A percentile compares a stretch with the other conserved stretches of the same genome.
Evolutionary conservation across 495 filamentous ascomycete species (phyloP).

Genomic region (Talaromyces borbonicus): DNA sequence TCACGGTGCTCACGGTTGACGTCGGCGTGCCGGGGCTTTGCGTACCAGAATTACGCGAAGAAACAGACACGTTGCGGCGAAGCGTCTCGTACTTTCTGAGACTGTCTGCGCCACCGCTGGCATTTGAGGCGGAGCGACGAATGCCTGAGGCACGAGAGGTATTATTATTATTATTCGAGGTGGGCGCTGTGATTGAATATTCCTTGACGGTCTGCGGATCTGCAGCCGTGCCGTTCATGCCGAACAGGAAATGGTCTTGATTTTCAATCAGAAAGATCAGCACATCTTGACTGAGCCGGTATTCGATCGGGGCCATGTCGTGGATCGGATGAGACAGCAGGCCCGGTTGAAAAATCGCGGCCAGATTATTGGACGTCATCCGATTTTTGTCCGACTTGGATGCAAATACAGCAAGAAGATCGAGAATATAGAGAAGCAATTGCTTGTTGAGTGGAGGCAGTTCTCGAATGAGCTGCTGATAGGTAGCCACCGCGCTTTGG

Average conservation of each 20-base stretch:
- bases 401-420: slow-evolving; percentile 95
- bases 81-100: slow-evolving; percentile 63
- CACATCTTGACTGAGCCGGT: slow-evolving; percentile 91
- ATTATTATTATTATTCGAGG: slow-evolving; percentile 39
- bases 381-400: slow-evolving; percentile 95
- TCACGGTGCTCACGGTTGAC: slow-evolving; percentile 54
- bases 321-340: slow-evolving; percentile 89
- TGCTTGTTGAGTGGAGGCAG: slow-evolving; percentile 91
- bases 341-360: slow-evolving; percentile 97
- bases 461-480: slow-evolving; percentile 85
- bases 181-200: slow-evolving; percentile 57
- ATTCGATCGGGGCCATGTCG: slow-evolving; percentile 90
- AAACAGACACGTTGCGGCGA: slow-evolving; percentile 75
- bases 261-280: slow-evolving; percentile 98
- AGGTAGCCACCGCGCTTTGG: slow-evolving; percentile 64
- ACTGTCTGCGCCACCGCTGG: slow-evolving; percentile 78
- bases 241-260: slow-evolving; percentile 82
- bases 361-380: slow-evolving; percentile 89
- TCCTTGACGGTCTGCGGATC: slow-evolving; percentile 83
- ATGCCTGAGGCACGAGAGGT: slow-evolving; percentile 46
- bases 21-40: slow-evolving; percentile 65
- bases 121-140: slow-evolving; percentile 70
- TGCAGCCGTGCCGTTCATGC: slow-evolving; percentile 85
- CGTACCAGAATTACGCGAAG: slow-evolving; percentile 57
- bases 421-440: slow-evolving; percentile 89